Evolutionary conservation across 2,329 filamentous ascomycete species (phyloP).

Genomic region (Lizonia empirigonia): DNA sequence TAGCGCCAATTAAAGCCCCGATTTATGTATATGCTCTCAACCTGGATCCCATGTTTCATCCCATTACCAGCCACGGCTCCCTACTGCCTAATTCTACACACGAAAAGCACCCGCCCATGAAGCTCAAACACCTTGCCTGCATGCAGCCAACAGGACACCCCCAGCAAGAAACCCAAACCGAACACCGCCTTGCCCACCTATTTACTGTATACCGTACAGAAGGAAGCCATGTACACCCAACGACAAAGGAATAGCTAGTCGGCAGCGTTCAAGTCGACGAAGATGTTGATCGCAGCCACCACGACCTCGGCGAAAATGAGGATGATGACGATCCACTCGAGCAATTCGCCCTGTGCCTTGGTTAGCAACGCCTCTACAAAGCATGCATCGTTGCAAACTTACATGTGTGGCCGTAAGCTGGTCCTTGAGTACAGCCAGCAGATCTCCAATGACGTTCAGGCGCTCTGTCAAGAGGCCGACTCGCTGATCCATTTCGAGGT

Average conservation of each 20-base stretch:
- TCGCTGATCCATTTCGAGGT: constrained; percentile 97
- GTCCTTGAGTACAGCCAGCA: constrained; percentile 92
- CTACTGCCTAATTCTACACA: constrained; percentile 4
- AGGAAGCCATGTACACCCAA: constrained; percentile 23
- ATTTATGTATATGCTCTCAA: not conserved
- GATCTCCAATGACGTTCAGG: constrained; percentile 88
- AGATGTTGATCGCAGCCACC: constrained; percentile 90
- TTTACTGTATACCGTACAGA: constrained; percentile 11
- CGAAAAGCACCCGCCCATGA: constrained; percentile 1
- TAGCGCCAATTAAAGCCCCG: too few species aligned
- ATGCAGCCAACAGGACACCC: not conserved
- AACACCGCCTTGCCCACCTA: constrained; percentile 5
- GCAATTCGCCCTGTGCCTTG: constrained; percentile 51
- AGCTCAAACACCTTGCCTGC: constrained; percentile 16
- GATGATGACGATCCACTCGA: constrained; percentile 76
- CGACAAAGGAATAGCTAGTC: constrained; percentile 48
- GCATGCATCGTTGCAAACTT: constrained; percentile 16
- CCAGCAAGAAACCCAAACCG: not conserved
- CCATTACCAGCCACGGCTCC: constrained; percentile 2
- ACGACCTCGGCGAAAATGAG: constrained; percentile 95
- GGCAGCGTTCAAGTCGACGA: constrained; percentile 86
- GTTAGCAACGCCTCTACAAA: constrained; percentile 7
- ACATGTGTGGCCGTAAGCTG: constrained; percentile 81
- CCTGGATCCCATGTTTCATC: not conserved
- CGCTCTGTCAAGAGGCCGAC: constrained; percentile 88